phyloP scores from a whole-genome alignment of 2,329 filamentous ascomycete species.

The Ramularia endophylla region DNA sequence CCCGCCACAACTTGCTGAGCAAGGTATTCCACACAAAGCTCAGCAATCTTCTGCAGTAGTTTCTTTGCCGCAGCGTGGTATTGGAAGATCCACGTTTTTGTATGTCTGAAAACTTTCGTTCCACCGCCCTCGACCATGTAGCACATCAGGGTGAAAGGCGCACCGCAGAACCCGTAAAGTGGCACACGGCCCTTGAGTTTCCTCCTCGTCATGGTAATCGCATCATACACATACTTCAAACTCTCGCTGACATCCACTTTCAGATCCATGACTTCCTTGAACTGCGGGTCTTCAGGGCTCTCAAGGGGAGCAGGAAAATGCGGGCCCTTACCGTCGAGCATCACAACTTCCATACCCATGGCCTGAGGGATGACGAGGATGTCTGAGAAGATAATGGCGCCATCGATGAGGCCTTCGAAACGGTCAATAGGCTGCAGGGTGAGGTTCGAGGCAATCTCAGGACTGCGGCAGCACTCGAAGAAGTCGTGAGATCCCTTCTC shows the following conservation, averaged over 20 bases:
- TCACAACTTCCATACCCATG: slow-evolving; percentile 97
- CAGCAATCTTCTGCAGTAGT: slow-evolving; percentile 83
- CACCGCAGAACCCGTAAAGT: slow-evolving; percentile 92
- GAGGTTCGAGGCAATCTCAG: slow-evolving; percentile 86
- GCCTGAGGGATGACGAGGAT: slow-evolving; percentile 97
- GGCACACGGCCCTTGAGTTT: slow-evolving; percentile 87
- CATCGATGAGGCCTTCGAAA: slow-evolving; percentile 83
- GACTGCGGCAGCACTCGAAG: slow-evolving; percentile 93
- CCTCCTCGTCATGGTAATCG: slow-evolving; percentile 82
- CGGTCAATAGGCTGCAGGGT: slow-evolving; percentile 94
- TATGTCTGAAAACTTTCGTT: slow-evolving; percentile 88
- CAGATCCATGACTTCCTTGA: slow-evolving; percentile 66
- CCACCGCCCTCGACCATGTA: slow-evolving; percentile 99
- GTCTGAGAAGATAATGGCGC: slow-evolving; percentile 97
- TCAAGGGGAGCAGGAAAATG: slow-evolving; percentile 83
- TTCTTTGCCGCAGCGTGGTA: slow-evolving; percentile 74
- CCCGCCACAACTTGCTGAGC: slow-evolving; percentile 89
- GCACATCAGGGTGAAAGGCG: slow-evolving; percentile 93
- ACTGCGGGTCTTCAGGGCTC: slow-evolving; percentile 77
- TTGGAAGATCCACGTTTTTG: slow-evolving; percentile 95
- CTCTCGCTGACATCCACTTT: slow-evolving; percentile 79
- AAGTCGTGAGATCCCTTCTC: slow-evolving; percentile 89
- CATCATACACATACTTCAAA: slow-evolving; percentile 91
- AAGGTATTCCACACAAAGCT: slow-evolving; percentile 91
- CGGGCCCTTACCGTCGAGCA: slow-evolving; percentile 95